Evolutionary conservation across 1,284 basidiomycete genomes (phyloP).

Genomic region (Ganoderma boninense): DNA sequence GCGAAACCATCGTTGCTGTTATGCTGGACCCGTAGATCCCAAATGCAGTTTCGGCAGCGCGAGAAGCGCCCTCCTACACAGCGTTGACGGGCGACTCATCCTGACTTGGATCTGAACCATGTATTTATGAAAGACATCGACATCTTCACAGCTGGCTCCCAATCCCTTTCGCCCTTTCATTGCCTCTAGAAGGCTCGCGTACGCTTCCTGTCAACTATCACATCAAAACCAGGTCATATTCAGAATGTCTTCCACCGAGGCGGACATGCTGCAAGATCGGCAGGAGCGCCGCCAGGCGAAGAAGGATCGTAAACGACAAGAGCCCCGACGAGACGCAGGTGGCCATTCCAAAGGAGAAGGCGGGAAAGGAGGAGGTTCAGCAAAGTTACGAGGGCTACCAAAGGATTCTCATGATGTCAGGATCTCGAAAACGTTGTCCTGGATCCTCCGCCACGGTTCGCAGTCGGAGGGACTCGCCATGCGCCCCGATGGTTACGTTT

Average conservation of each 20-base stretch:
- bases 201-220: background rate
- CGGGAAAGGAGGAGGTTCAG: conserved; percentile 28
- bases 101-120: background rate
- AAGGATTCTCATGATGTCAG: conserved; percentile 59
- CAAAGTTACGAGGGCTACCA: conserved; percentile 56
- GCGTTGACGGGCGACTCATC: background rate
- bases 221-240: background rate
- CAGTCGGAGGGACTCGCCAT: conserved; percentile 77
- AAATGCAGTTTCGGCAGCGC: background rate
- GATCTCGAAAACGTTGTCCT: conserved; percentile 83
- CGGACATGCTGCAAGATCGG: conserved; percentile 5
- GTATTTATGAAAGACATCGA: background rate
- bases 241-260: background rate
- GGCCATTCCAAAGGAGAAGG: conserved; percentile 13
- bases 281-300: conserved; percentile 15
- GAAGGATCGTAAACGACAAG: conserved; percentile 22
- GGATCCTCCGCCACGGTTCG: conserved; percentile 87
- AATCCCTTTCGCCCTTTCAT: background rate
- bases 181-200: background rate
- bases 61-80: background rate
- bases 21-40: conserved; percentile 4
- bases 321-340: conserved; percentile 10
- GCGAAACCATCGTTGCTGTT: background rate
- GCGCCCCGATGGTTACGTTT: conserved; percentile 83
- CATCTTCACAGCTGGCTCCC: background rate